These are phyloP conservation scores for Kodamaea laetipori DNA, from an alignment of 805 yeast genomes.

Conservation along the genomic window DNA sequence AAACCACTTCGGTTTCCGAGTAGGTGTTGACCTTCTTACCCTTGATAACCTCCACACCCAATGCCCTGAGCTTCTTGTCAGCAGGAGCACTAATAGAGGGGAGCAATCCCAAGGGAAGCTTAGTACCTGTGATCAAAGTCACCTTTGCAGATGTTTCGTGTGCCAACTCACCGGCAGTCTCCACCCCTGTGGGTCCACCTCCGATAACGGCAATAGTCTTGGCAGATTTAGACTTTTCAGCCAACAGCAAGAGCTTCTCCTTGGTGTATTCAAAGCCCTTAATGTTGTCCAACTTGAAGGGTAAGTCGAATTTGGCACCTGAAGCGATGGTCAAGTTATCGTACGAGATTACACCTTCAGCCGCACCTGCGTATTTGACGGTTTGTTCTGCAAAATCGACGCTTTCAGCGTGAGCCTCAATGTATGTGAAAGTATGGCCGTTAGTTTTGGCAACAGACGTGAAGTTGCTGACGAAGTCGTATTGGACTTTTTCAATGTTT, in stretches of 20 bases:
- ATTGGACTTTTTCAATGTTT: conserved; percentile 18
- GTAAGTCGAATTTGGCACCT: conserved; percentile 27
- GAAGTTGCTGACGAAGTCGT: conserved; percentile 23
- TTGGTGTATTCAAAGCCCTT: conserved; percentile 16
- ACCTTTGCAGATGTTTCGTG: conserved; percentile 19
- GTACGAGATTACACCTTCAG: conserved; percentile 18
- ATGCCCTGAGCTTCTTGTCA: conserved; percentile 17
- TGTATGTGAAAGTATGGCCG: conserved; percentile 16
- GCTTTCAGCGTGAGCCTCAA: conserved; percentile 28
- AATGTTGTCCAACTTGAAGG: conserved; percentile 29
- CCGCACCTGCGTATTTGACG: conserved; percentile 19
- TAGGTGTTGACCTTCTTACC: conserved; percentile 15
- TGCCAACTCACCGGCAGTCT: conserved; percentile 40
- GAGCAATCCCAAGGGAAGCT: conserved; percentile 19
- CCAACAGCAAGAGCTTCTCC: conserved; percentile 20
- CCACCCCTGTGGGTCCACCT: conserved; percentile 39
- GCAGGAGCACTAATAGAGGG: conserved; percentile 19
- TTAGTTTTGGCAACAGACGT: conserved; percentile 18
- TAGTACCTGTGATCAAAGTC: conserved; percentile 29
- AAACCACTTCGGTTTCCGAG: conserved; percentile 15
- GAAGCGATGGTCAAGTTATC: conserved; percentile 40
- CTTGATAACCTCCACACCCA: conserved; percentile 29
- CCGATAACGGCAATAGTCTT: conserved; percentile 39
- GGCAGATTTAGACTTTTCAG: conserved; percentile 22
- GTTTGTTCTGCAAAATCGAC: conserved; percentile 28